Conservation (phyloP, 1,284 basidiomycete genomes). For the Hymenochaete sp. region DNA sequence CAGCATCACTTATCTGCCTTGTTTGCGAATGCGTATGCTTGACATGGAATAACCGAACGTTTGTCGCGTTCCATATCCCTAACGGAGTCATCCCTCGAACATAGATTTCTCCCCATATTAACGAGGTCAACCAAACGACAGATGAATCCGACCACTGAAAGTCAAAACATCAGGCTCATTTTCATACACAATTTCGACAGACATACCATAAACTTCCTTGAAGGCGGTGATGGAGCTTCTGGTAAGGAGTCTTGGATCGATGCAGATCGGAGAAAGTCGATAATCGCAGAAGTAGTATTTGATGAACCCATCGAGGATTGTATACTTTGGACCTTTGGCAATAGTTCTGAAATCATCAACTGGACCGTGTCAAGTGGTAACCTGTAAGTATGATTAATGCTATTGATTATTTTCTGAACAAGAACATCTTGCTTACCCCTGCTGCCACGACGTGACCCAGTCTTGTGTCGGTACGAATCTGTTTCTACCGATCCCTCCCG, state of each 20-base stretch:
- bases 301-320: constrained; percentile 58
- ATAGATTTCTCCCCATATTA: constrained; percentile 91
- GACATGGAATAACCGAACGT: constrained; percentile 80
- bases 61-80: constrained; percentile 82
- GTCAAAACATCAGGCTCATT: constrained; percentile 4
- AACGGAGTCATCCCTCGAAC: constrained; percentile 78
- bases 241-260: constrained; percentile 64
- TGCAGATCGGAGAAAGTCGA: constrained; percentile 61
- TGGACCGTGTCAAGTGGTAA: constrained; percentile 81
- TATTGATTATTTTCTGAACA: no score
- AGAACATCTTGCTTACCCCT: constrained; percentile 48
- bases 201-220: constrained; percentile 64
- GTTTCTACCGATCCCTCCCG: constrained; percentile 68
- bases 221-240: constrained; percentile 49
- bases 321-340: constrained; percentile 78
- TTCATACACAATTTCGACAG: constrained; percentile 2
- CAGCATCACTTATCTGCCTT: constrained; percentile 65
- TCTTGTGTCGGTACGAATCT: constrained; percentile 90
- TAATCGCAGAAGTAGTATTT: constrained; percentile 55
- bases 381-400: constrained; percentile 31
- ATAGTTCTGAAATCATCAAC: constrained; percentile 75
- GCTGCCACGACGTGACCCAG: constrained; percentile 89
- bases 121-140: constrained; percentile 79
- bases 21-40: constrained; percentile 68
- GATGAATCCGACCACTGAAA: constrained; percentile 82